Evolutionary conservation across 2,329 filamentous ascomycete genomes (phyloP), one percentile per base, ranked within the genome.

Genomic region (Penicillium brevicompactum): DNA sequence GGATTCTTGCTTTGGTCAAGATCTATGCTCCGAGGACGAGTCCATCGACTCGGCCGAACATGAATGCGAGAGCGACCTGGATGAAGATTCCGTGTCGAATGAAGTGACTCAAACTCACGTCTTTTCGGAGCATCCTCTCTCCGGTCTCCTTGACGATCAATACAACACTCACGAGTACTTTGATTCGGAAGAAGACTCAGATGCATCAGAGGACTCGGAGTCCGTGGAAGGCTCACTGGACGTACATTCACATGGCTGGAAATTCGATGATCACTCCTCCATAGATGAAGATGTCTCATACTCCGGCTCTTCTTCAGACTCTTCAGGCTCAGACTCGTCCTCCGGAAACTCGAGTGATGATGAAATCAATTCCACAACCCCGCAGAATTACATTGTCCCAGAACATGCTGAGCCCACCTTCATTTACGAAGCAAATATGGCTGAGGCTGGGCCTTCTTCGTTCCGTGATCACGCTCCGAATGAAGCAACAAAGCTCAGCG

Each of bases 1-100:
- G 43, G 51, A 59, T 42, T 57, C 58, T 31, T 45, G 42, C 16
- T 62, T 57, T 45, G 55, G 62, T n/a, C 44, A 48, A 41, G 43
- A 49, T 11, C 49, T 48, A n/a, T 50, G 44, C 18, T 46, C 42
- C 9, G 56, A 53, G 18, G 53, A 56, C 10, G 48, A 58, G 4
- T 54, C 57, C 11, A 22, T 51, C 32, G 34, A 54, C 50, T 51
- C 51, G 34, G 41, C 40, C 27, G 51, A 56, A 32, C 30, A 40
- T 6, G 42, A n/a, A 4, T 18, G 34, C 24, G 24, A 22, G n/a
- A 18, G 21, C 2, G 47, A 55, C 4, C n/a, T 16, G 6, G 38
- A 41, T 8, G 38, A 41, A 11, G 32, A 11, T 18, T 18, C 18
- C 18, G 18, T 18, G 18, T 18, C 18, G 18, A 18, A 18, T 10